Evolutionary conservation across 2,329 filamentous ascomycete species (phyloP), one percentile per base, ranked within the genome.

Genomic region (Trichoderma atroviride): DNA sequence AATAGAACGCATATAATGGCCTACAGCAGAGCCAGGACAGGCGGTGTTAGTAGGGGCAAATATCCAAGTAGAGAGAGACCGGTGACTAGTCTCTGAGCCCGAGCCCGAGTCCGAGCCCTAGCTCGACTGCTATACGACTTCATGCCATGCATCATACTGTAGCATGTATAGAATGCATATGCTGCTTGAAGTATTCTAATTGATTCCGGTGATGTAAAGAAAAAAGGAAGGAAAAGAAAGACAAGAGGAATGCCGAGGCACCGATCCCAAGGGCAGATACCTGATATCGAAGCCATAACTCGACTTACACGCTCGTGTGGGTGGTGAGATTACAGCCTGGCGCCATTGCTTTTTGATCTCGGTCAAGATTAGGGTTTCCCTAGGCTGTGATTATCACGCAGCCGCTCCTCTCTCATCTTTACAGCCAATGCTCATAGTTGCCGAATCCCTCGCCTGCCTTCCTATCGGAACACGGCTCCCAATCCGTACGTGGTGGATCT

Each of bases 1-100:
- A 69, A 31, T 31, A 69, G 61, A 43, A 50, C n/a, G 27, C 53
- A 53, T n/a, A n/a, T 59, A 47, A 13, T 19, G n/a, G 50, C 43
- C 40, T 43, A n/a, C 40, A 9, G 40, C 40, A 6, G 16, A n/a
- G 37, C 40, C 40, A 43, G 40, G 16, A 43, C 40, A 43, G 19
- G 40, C 40, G 40, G 40, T 43, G 1, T 27, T 27, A 27, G 40
- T 43, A n/a, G 19, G 14, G 37, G 37, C 37, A 43, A 19, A 52
- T 33, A 43, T 62, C n/a, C n/a, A 33, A 10, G 9, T 9, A 37
- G 29, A 31, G 27, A 40, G 31, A 29, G 31, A 56, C 27, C 11
- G 22, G 22, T 35, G 47, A 60, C 19, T n/a, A 52, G 31, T 52
- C 22, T 56, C 59, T n/a, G n/a, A n/a, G n/a, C n/a, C 58, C 58